phyloP scores from a whole-genome alignment of 768 basidiomycete species.

The Tricholoma sp. region DNA sequence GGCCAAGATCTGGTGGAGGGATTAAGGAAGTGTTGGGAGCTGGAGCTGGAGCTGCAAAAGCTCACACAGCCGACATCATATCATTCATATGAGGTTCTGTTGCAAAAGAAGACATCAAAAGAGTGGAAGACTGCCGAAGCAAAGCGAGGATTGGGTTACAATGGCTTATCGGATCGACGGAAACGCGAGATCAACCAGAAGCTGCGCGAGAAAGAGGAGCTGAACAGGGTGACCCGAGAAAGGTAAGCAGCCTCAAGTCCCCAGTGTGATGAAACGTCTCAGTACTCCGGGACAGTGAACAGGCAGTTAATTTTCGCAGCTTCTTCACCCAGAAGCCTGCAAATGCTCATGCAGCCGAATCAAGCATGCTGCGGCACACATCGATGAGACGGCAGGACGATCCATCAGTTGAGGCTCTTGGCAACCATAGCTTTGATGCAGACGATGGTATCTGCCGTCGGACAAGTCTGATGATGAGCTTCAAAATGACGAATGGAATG shows the following conservation, averaged over 20 bases:
- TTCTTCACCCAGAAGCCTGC: neutral
- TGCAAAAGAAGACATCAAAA: conserved; percentile 1
- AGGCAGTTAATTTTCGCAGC: neutral
- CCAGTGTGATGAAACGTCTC: neutral
- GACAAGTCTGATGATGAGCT: neutral
- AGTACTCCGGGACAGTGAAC: neutral
- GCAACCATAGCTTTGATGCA: too few relatives aligned
- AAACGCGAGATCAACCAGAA: conserved; percentile 6
- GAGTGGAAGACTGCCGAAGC: conserved; percentile 11
- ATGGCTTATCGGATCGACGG: conserved; percentile 3
- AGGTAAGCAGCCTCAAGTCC: neutral
- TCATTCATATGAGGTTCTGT: neutral
- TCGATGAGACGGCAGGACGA: neutral
- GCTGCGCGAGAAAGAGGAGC: conserved; percentile 8
- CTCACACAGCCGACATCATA: neutral
- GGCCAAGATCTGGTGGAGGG: too few relatives aligned
- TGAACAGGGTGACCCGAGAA: conserved; percentile 2
- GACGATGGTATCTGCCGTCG: neutral
- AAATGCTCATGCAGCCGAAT: neutral
- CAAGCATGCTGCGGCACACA: neutral
- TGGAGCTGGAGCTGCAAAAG: neutral
- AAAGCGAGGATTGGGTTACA: conserved; percentile 11
- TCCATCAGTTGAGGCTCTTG: neutral
- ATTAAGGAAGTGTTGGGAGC: too few relatives aligned
- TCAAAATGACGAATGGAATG: neutral